Evolutionary conservation across 257 asterid species (phyloP).

Genomic region (Nicotiana paniculata): DNA sequence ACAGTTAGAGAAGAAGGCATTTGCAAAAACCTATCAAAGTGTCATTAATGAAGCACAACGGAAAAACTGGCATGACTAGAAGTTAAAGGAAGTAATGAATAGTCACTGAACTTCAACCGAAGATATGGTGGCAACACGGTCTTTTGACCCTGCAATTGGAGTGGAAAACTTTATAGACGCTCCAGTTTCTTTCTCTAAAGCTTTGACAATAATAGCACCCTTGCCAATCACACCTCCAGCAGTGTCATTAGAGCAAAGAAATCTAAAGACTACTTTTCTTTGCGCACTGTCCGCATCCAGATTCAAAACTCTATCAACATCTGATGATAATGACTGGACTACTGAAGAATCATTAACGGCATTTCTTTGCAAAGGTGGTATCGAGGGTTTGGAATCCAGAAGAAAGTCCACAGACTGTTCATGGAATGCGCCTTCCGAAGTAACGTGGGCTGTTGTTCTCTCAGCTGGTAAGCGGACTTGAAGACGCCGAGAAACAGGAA

Average conservation of each 20-base stretch:
- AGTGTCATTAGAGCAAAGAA: conserved; percentile 39
- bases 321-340: conserved; percentile 28
- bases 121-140: conserved; percentile 49
- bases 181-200: conserved; percentile 51
- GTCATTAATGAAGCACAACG: conserved; percentile 3
- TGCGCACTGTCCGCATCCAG: conserved; percentile 26
- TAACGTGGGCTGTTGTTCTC: conserved; percentile 17
- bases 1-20: background rate
- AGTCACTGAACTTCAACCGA: conserved; percentile 38
- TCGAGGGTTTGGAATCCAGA: conserved; percentile 7
- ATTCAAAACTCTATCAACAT: conserved; percentile 28
- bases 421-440: conserved; percentile 13
- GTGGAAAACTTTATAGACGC: conserved; percentile 45
- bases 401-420: conserved; percentile 14
- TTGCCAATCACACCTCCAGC: conserved; percentile 55
- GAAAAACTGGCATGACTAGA: conserved; percentile 7
- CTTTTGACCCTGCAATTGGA: conserved; percentile 36
- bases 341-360: conserved; percentile 20
- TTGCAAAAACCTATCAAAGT: background rate
- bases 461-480: conserved; percentile 28
- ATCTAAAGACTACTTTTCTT: conserved; percentile 38
- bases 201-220: conserved; percentile 36
- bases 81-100: background rate
- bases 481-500: conserved; percentile 43
- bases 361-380: conserved; percentile 11